Evolutionary conservation across 495 filamentous ascomycete species (phyloP).

Genomic region (Tricharina praecox): DNA sequence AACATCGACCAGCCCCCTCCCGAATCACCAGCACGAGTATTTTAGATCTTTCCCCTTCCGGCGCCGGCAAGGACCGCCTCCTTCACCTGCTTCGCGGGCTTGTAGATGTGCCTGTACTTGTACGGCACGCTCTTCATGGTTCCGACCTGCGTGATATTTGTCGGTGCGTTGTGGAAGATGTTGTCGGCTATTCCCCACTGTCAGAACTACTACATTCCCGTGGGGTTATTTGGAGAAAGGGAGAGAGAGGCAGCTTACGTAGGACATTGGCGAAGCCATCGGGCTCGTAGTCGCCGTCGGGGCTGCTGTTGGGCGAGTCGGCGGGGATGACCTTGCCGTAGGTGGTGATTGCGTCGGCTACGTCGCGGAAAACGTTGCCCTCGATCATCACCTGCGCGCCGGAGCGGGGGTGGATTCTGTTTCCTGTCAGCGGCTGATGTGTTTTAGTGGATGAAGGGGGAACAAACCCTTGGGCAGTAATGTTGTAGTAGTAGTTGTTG

Average conservation of each 20-base stretch:
- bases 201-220: not conserved
- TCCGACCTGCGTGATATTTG: slow-evolving; percentile 33
- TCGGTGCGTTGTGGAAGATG: slow-evolving; percentile 28
- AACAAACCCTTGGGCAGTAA: slow-evolving; percentile 27
- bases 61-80: slow-evolving; percentile 27
- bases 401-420: slow-evolving; percentile 26
- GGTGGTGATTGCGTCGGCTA: slow-evolving; percentile 31
- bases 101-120: slow-evolving; percentile 24
- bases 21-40: too few relatives aligned
- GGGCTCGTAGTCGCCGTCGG: slow-evolving; percentile 29
- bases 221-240: slow-evolving; percentile 2
- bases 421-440: too few relatives aligned
- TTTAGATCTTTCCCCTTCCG: slow-evolving; percentile 32
- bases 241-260: too few relatives aligned
- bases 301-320: slow-evolving; percentile 29
- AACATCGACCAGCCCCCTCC: too few relatives aligned
- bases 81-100: slow-evolving; percentile 26
- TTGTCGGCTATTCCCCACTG: slow-evolving; percentile 28
- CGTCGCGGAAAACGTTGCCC: slow-evolving; percentile 29
- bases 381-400: slow-evolving; percentile 29
- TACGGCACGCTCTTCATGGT: slow-evolving; percentile 30
- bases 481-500: slow-evolving; percentile 28
- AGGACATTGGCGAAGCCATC: slow-evolving; percentile 33
- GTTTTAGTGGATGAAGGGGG: too few relatives aligned
- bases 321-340: slow-evolving; percentile 34